Percentiles rank a stretch among this genome's conserved stretches.
phyloP scores from a whole-genome alignment of 495 filamentous ascomycete species.

The Hypoxylon trugodes region DNA sequence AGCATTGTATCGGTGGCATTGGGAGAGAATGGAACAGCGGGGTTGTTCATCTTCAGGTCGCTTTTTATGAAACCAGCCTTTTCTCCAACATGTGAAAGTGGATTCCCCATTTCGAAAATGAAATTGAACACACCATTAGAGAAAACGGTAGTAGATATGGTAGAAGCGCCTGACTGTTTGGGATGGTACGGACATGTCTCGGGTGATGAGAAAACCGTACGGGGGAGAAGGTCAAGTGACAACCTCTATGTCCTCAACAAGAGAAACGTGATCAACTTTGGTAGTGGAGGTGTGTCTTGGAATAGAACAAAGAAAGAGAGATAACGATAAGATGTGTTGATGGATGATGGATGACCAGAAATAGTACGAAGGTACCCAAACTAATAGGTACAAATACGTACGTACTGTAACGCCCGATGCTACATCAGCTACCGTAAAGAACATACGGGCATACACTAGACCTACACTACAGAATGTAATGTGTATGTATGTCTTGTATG shows the following conservation, averaged over 20 bases:
- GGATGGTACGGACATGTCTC: conserved; percentile 29
- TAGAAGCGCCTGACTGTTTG: conserved; percentile 29
- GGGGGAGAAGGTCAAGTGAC: conserved; percentile 37
- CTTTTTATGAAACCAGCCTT: too few species aligned
- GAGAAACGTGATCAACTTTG: conserved; percentile 36
- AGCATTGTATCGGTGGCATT: background rate
- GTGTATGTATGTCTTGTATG: conserved; percentile 21
- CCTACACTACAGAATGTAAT: too few species aligned
- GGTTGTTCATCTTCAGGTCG: conserved; percentile 16
- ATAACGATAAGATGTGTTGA: conserved; percentile 39
- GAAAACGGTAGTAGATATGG: conserved; percentile 10
- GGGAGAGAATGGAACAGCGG: conserved; percentile 21
- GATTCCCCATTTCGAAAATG: too few species aligned
- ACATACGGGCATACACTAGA: too few species aligned
- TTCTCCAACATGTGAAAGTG: conserved; percentile 28
- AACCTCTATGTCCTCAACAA: background rate
- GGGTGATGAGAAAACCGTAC: conserved; percentile 12
- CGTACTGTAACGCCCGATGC: too few species aligned
- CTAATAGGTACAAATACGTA: too few species aligned
- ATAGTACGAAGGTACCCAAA: conserved; percentile 27
- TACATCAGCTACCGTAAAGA: conserved; percentile 11
- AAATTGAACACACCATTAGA: conserved; percentile 8
- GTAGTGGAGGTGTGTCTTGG: conserved; percentile 27
- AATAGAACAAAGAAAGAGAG: conserved; percentile 28
- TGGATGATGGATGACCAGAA: conserved; percentile 23